A percentile compares a stretch with the other conserved stretches of the same genome.
These are phyloP conservation scores for Murraya paniculata DNA, from an alignment of 345 rosid species.

Conservation along the genomic window DNA sequence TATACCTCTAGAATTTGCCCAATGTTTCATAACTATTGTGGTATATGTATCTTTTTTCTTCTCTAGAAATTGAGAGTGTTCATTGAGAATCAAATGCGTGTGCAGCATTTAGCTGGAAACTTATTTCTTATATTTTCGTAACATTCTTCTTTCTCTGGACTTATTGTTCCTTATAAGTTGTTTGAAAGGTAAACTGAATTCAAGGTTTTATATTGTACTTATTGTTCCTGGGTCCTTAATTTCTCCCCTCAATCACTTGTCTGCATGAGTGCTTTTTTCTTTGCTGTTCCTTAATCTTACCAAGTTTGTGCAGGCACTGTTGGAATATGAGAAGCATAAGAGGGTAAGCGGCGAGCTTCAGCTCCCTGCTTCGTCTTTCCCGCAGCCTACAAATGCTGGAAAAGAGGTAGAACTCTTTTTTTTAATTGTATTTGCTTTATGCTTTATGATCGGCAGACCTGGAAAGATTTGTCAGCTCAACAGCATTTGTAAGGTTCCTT, in stretches of 20 bases:
- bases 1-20: not conserved
- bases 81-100: not conserved
- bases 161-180: not conserved
- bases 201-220: not conserved
- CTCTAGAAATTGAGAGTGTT: not conserved
- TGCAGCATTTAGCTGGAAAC: conserved; percentile 5
- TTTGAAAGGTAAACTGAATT: not conserved
- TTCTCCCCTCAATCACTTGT: not conserved
- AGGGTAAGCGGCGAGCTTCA: conserved; percentile 68
- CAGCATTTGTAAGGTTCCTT: not conserved
- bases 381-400: conserved; percentile 51
- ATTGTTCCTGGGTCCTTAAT: not conserved
- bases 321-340: conserved; percentile 81
- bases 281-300: conserved; percentile 21
- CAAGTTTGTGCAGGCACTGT: conserved; percentile 54
- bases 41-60: not conserved
- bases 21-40: not conserved
- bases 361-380: conserved; percentile 57
- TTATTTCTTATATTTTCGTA: not conserved
- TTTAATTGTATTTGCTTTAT: conserved; percentile 6
- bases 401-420: conserved; percentile 57
- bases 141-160: not conserved
- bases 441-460: not conserved
- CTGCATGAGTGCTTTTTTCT: conserved; percentile 5
- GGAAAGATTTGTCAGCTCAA: not conserved